Evolutionary conservation across 331 rosid species (phyloP).

Genomic region (Quercus phellos): DNA sequence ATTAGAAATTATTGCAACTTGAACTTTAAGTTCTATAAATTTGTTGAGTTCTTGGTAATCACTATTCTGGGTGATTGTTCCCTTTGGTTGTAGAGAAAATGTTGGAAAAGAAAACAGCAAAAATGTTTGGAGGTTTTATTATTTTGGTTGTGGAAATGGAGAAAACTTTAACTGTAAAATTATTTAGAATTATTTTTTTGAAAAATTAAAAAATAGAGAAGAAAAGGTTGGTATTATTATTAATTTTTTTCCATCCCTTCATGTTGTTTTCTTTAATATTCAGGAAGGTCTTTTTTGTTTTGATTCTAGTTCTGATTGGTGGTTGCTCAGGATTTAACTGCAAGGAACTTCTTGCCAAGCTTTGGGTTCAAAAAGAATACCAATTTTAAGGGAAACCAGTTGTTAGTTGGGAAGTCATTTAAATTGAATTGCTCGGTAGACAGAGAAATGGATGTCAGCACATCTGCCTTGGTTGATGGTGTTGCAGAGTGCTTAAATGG

Average conservation of each 20-base stretch:
- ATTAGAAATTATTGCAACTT: background rate
- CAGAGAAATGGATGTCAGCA: constrained; percentile 51
- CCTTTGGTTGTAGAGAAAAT: background rate
- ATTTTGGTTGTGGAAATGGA: background rate
- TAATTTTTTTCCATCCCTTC: background rate
- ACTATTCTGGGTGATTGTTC: background rate
- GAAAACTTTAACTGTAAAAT: background rate
- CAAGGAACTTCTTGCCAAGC: constrained; percentile 27
- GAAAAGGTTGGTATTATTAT: background rate
- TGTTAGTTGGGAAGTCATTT: constrained; percentile 27
- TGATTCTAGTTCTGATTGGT: constrained; percentile 18
- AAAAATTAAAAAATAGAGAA: background rate
- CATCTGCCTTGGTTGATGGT: constrained; percentile 41
- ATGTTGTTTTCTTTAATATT: background rate
- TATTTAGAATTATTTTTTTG: background rate
- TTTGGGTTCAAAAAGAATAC: constrained; percentile 30
- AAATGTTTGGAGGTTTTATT: background rate
- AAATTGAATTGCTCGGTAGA: constrained; percentile 47
- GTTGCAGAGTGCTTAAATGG: constrained; percentile 41
- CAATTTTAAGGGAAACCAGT: constrained; percentile 20
- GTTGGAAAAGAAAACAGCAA: background rate
- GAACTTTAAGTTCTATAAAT: background rate
- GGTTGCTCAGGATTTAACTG: constrained; percentile 27
- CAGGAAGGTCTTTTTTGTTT: background rate
- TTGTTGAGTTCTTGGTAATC: background rate